These are phyloP conservation scores for Entamoeba histolytica DNA, from an alignment of 208 protist genomes.

Conservation along the genomic window DNA sequence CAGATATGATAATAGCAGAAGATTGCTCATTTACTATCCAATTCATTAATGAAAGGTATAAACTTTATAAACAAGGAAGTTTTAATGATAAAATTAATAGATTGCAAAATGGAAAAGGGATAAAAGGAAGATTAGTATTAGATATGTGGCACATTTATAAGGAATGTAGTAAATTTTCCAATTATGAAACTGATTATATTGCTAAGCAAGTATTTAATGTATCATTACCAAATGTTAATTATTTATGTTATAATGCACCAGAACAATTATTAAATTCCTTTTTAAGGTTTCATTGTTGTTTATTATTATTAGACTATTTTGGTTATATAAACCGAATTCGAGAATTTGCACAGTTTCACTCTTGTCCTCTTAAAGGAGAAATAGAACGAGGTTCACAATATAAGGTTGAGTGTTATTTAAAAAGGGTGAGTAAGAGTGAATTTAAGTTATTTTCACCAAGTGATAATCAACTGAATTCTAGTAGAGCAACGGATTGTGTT, in stretches of 20 bases:
- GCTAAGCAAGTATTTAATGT: not conserved
- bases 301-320: not conserved
- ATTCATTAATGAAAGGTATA: not conserved
- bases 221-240: not conserved
- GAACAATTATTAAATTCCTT: not conserved
- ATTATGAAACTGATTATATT: not conserved
- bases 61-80: not conserved
- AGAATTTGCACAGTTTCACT: slow-evolving; percentile 50
- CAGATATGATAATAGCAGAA: not conserved
- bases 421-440: slow-evolving; percentile 44
- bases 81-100: not conserved
- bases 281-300: not conserved
- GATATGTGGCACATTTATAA: not conserved
- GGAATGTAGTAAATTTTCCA: not conserved
- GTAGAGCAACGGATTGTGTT: slow-evolving; percentile 35
- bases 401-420: slow-evolving; percentile 45
- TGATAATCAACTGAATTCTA: slow-evolving; percentile 16
- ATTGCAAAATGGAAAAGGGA: not conserved
- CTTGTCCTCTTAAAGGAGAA: slow-evolving; percentile 45
- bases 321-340: slow-evolving; percentile 2
- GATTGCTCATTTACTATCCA: not conserved
- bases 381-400: slow-evolving; percentile 48
- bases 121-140: not conserved
- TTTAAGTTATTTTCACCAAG: slow-evolving; percentile 41
- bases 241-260: not conserved